A percentile compares a stretch with the other conserved stretches of the same genome.
Evolutionary conservation across 805 yeast genomes (phyloP).

Genomic region (Cyberlindnera bimundalis): DNA sequence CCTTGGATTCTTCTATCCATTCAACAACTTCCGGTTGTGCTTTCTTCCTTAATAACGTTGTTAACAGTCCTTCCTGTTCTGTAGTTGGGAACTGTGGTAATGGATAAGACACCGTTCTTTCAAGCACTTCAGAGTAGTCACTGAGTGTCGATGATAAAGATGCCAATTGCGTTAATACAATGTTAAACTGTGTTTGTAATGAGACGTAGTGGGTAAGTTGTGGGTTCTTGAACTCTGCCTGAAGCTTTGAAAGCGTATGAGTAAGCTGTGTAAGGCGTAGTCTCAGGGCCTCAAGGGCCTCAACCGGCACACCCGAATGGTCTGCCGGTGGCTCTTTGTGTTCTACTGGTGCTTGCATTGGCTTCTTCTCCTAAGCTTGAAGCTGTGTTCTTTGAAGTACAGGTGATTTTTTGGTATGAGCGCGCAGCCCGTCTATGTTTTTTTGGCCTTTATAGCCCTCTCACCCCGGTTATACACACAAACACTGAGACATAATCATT

Average conservation of each 20-base stretch:
- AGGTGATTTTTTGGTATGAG: no score
- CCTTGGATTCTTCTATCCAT: constrained; percentile 62
- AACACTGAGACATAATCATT: no score
- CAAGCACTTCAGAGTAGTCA: constrained; percentile 54
- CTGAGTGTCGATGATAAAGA: constrained; percentile 72
- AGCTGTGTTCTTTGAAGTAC: no score
- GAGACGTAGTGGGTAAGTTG: constrained; percentile 55
- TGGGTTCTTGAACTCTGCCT: constrained; percentile 47
- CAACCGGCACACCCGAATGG: constrained; percentile 51
- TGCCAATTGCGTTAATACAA: constrained; percentile 75
- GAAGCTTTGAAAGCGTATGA: constrained; percentile 55
- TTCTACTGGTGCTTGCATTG: constrained; percentile 7
- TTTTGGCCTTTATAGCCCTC: no score
- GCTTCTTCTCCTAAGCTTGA: no score
- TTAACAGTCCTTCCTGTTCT: constrained; percentile 75
- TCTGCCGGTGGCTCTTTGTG: constrained; percentile 23
- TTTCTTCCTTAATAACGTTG: constrained; percentile 83
- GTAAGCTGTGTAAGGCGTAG: constrained; percentile 60
- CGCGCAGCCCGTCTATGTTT: no score
- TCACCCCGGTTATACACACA: no score
- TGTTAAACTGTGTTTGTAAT: constrained; percentile 79
- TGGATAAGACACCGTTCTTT: constrained; percentile 77
- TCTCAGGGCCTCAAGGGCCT: constrained; percentile 59
- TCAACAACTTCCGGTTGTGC: constrained; percentile 85
- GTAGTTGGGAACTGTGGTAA: constrained; percentile 80